These are phyloP conservation scores for Colletotrichum filicis DNA, from an alignment of 2,329 filamentous ascomycete species.

Conservation along the genomic window DNA sequence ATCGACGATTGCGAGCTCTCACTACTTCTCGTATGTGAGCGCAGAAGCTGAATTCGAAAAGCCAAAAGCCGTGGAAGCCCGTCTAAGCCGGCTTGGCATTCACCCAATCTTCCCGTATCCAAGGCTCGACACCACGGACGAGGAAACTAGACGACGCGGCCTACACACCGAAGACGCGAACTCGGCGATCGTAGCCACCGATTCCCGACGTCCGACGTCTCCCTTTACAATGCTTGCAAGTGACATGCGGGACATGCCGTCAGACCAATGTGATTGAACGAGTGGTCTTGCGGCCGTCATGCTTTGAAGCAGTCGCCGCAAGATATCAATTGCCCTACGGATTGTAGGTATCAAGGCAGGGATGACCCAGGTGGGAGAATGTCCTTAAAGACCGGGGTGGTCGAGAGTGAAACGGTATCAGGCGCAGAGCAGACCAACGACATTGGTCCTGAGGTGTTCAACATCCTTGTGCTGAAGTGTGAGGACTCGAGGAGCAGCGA, in stretches of 20 bases:
- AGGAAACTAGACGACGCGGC: background rate
- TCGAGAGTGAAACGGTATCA: slow-evolving; percentile 1
- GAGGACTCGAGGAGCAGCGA: background rate
- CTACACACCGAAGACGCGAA: slow-evolving; percentile 20
- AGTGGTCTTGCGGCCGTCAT: slow-evolving; percentile 10
- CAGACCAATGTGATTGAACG: slow-evolving; percentile 1
- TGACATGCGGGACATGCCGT: slow-evolving; percentile 25
- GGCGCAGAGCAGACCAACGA: background rate
- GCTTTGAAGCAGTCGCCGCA: background rate
- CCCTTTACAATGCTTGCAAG: background rate
- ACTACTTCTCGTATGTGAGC: background rate
- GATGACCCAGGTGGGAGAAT: background rate
- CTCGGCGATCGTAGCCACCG: slow-evolving; percentile 20
- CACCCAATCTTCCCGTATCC: background rate
- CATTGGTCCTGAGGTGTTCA: background rate
- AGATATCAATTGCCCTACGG: background rate
- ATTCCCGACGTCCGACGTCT: slow-evolving; percentile 14
- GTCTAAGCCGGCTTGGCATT: slow-evolving; percentile 8
- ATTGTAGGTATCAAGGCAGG: background rate
- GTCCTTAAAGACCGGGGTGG: background rate
- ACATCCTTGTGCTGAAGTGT: background rate
- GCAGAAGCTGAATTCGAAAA: background rate
- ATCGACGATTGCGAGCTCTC: background rate
- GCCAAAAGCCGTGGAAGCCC: background rate
- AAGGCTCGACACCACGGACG: background rate